Base-by-base conservation (phyloP, 2,329 filamentous ascomycete species). In the Corinectria fuckeliana region DNA sequence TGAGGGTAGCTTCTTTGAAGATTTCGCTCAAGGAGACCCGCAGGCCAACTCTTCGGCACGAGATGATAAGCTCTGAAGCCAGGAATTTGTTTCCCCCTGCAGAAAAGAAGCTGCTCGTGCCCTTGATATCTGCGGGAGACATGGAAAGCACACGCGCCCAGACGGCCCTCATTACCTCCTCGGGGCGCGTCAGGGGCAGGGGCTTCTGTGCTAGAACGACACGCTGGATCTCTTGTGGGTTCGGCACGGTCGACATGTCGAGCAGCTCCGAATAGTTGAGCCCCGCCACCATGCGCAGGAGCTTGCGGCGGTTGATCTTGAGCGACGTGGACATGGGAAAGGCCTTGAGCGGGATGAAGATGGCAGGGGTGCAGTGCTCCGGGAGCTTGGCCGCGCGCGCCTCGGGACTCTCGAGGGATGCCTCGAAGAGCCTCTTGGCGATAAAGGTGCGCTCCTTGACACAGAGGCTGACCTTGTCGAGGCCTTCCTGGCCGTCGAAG, bases 261-360 rank as follows among this genome's bases (percentile, higher is more conserved):
- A 80, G 56, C 1, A 85, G 73, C 57, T 84, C 77, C 2, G 78
- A 72, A 5, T 76, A 76, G 0, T 79, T 78, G 9, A 83, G 60
- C 0, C 76, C 75, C 0, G 76, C 66, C 25, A 80, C 78, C 59
- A 80, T 75, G 60, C 77, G 79, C 56, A 81, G 79, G 7, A 85
- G 75, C 51, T 78, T 78, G 16, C 77, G 73, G 2, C 81, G 76
- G 62, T 85, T 80, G 38, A 85, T 76, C 63, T 85, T 82, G 51
- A 85, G 74, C 0, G 81, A 81, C 0, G 77, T 74, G 0, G 81
- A 84, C 20, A 84, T 66, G 0, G 83, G 83, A 18, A 85, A 75
- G 10, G 75, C 68, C 44, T 75, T 76, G 20, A 85, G 71, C 0
- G 83, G 82, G 3, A 86, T 75, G 48, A 81, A 85, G 2, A 80